Percentiles rank a stretch among this genome's conserved stretches.
Evolutionary conservation across 306 rosid species (phyloP).

Genomic region (Sphenostylis stenocarpa): DNA sequence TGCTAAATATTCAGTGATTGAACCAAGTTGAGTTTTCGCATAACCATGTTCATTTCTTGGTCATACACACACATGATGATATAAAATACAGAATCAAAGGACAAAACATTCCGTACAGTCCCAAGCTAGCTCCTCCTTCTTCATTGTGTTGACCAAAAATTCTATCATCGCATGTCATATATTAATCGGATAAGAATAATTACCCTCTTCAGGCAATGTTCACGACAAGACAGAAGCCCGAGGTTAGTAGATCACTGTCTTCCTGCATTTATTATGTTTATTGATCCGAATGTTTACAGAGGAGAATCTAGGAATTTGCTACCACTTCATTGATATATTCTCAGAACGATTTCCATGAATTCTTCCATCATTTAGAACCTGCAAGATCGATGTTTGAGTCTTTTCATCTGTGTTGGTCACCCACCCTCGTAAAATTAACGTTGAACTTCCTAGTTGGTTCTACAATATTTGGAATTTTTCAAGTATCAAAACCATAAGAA

Average conservation of each 20-base stretch:
- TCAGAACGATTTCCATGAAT: background rate
- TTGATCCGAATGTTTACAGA: background rate
- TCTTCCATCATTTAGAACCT: background rate
- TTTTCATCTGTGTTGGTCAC: background rate
- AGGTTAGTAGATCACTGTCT: slow-evolving; percentile 1
- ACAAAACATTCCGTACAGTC: background rate
- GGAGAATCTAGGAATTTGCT: slow-evolving; percentile 4
- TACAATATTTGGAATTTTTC: too few species aligned
- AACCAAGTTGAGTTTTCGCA: background rate
- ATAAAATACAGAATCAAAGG: background rate
- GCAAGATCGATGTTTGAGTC: slow-evolving; percentile 1
- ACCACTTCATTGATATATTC: background rate
- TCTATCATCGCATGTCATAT: background rate
- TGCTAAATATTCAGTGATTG: background rate
- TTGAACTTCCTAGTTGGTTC: background rate
- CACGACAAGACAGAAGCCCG: slow-evolving; percentile 14
- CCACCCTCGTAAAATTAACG: background rate
- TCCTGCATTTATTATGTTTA: background rate
- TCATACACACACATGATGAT: background rate
- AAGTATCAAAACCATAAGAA: too few species aligned
- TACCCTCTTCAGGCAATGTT: slow-evolving; percentile 5
- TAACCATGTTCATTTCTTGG: background rate
- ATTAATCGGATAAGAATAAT: background rate
- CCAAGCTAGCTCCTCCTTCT: background rate
- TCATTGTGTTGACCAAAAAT: background rate